Conservation (phyloP, 208 protist species). For the Trypanosomatidae sp. region DNA sequence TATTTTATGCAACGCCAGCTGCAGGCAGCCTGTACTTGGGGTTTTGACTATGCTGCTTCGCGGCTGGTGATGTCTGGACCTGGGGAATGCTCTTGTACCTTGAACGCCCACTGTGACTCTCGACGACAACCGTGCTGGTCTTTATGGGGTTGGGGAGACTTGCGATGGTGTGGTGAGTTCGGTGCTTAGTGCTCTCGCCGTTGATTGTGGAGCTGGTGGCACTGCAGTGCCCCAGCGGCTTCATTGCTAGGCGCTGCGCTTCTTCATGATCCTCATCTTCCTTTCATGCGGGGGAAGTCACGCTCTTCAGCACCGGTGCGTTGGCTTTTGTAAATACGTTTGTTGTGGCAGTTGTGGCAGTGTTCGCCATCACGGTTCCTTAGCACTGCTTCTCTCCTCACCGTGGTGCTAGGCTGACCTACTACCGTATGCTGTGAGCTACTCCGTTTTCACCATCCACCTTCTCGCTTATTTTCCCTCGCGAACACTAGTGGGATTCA, state of each 20-base stretch:
- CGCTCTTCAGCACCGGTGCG: conserved; percentile 37
- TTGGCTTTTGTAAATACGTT: conserved; percentile 42
- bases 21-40: conserved; percentile 67
- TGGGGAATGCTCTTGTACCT: conserved; percentile 81
- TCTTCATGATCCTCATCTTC: conserved; percentile 43
- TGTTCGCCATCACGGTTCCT: conserved; percentile 86
- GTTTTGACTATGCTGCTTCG: conserved; percentile 85
- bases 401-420: conserved; percentile 52
- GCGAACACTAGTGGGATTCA: conserved; percentile 62
- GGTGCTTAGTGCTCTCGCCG: conserved; percentile 48
- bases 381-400: conserved; percentile 74
- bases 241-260: conserved; percentile 60
- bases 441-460: conserved; percentile 89
- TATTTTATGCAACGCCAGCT: conserved; percentile 60
- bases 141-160: conserved; percentile 60
- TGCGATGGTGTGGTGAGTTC: conserved; percentile 71
- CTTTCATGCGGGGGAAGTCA: conserved; percentile 44
- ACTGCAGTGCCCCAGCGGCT: conserved; percentile 28
- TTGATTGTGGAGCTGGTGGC: conserved; percentile 77
- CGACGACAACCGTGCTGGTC: conserved; percentile 33
- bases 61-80: conserved; percentile 73
- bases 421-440: conserved; percentile 84
- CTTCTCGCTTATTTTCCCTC: conserved; percentile 89
- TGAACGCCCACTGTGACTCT: conserved; percentile 61
- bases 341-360: conserved; percentile 41